phyloP scores from a whole-genome alignment of 2,329 filamentous ascomycete genomes.

The Talaromyces marneffei region DNA sequence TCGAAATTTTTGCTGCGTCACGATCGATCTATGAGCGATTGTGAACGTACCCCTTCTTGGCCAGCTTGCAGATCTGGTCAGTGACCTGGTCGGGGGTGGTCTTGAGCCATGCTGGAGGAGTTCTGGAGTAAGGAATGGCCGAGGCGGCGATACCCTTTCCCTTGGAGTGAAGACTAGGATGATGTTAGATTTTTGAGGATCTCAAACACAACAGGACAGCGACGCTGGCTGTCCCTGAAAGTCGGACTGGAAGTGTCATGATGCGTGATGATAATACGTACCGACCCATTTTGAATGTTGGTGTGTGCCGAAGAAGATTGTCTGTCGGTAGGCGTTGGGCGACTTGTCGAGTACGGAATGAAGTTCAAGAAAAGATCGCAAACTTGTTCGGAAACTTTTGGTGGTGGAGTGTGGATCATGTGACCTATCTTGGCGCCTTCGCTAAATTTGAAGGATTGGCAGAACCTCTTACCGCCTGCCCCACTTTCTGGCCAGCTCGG shows the following conservation, averaged over 20 bases:
- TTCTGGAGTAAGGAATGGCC: slow-evolving; percentile 94
- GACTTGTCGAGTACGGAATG: slow-evolving; percentile 14
- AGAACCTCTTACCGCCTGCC: not conserved
- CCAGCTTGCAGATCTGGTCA: slow-evolving; percentile 62
- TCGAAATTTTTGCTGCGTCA: slow-evolving; percentile 58
- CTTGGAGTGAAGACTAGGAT: slow-evolving; percentile 86
- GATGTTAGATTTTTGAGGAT: slow-evolving; percentile 44
- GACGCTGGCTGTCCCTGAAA: not conserved
- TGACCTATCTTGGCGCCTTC: slow-evolving; percentile 13
- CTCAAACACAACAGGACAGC: not conserved
- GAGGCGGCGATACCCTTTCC: slow-evolving; percentile 98
- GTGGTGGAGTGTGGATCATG: slow-evolving; percentile 16
- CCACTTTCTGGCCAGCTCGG: not conserved
- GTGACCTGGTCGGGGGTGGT: slow-evolving; percentile 97
- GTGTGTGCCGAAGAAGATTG: slow-evolving; percentile 12
- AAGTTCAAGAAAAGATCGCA: slow-evolving; percentile 2
- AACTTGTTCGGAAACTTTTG: slow-evolving; percentile 4
- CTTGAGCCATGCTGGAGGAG: slow-evolving; percentile 92
- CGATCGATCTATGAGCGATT: slow-evolving; percentile 62
- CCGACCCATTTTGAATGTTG: slow-evolving; percentile 20
- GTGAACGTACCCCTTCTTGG: slow-evolving; percentile 14
- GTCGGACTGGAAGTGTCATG: not conserved
- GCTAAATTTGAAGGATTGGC: slow-evolving; percentile 8
- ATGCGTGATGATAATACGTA: not conserved
- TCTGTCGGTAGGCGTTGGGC: slow-evolving; percentile 12